Conservation (phyloP, 1,284 basidiomycete genomes). For the Microbotryomycetes sp. region DNA sequence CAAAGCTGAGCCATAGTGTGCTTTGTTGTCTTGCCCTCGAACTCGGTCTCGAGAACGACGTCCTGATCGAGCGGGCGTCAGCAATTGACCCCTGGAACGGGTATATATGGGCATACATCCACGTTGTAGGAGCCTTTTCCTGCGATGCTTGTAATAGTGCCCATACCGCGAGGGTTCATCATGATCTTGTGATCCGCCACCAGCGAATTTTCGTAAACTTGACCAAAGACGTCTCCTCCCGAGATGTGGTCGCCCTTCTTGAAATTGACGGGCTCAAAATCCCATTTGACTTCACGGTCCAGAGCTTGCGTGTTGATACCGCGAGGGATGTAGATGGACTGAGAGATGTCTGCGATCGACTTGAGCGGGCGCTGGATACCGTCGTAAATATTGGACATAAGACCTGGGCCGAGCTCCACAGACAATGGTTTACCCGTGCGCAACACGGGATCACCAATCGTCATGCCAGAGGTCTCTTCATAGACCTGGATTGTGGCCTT, state of each 20-base stretch:
- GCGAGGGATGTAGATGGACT: constrained; percentile 97
- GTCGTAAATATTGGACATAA: constrained; percentile 95
- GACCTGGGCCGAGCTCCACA: constrained; percentile 91
- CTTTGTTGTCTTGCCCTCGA: constrained; percentile 87
- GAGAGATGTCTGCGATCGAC: constrained; percentile 90
- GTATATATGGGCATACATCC: constrained; percentile 53
- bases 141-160: constrained; percentile 87
- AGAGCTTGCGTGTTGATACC: constrained; percentile 97
- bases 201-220: constrained; percentile 94
- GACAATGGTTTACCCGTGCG: constrained; percentile 95
- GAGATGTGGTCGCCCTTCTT: constrained; percentile 93
- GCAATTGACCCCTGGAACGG: neutral
- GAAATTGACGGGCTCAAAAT: constrained; percentile 81
- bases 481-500: constrained; percentile 99
- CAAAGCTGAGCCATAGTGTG: constrained; percentile 97
- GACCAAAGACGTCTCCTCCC: constrained; percentile 92
- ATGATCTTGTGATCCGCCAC: constrained; percentile 96
- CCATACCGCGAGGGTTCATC: constrained; percentile 85
- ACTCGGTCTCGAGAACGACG: constrained; percentile 92
- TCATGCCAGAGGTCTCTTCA: constrained; percentile 82
- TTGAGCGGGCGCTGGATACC: constrained; percentile 87
- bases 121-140: constrained; percentile 93
- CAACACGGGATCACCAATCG: constrained; percentile 94
- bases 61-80: constrained; percentile 51
- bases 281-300: constrained; percentile 83